These are phyloP conservation scores for Seminavis robusta DNA, from an alignment of 108 stramenopile species.

Conservation along the genomic window DNA sequence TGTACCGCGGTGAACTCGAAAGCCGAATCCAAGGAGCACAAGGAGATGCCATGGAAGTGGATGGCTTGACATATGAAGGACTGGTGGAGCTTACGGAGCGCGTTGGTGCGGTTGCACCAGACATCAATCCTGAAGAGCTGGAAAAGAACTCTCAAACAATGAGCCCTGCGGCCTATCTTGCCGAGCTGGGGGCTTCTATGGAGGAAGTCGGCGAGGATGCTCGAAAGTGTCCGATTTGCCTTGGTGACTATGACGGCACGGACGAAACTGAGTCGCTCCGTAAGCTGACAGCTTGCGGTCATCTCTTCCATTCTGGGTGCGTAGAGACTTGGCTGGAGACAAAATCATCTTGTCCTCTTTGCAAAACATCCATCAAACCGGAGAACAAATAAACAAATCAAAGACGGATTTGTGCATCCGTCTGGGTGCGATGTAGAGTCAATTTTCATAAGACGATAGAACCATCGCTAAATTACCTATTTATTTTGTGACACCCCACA, in stretches of 20 bases:
- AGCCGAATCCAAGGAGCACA: not conserved
- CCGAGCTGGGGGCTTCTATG: not conserved
- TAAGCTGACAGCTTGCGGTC: not conserved
- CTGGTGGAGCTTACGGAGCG: conserved; percentile 2
- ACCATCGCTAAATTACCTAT: too few species aligned
- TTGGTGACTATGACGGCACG: not conserved
- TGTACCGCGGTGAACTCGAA: conserved; percentile 6
- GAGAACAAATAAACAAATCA: too few species aligned
- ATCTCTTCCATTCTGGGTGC: conserved; percentile 1
- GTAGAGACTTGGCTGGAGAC: conserved; percentile 6
- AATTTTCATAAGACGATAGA: too few species aligned
- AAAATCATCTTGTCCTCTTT: conserved; percentile 9
- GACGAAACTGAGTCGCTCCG: not conserved
- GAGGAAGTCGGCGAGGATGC: not conserved
- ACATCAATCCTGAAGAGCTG: not conserved
- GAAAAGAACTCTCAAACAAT: not conserved
- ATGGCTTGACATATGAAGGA: conserved; percentile 6
- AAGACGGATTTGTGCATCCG: too few species aligned
- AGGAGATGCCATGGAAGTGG: conserved; percentile 14
- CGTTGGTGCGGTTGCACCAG: not conserved
- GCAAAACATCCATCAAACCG: conserved; percentile 1
- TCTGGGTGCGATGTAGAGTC: too few species aligned
- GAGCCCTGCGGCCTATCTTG: not conserved
- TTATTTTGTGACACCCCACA: too few species aligned
- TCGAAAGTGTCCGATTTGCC: conserved; percentile 4